Evolutionary conservation across 176 grass and related monocot genomes (phyloP), one percentile per base, ranked within the genome.

Genomic region (Oryza nivara): DNA sequence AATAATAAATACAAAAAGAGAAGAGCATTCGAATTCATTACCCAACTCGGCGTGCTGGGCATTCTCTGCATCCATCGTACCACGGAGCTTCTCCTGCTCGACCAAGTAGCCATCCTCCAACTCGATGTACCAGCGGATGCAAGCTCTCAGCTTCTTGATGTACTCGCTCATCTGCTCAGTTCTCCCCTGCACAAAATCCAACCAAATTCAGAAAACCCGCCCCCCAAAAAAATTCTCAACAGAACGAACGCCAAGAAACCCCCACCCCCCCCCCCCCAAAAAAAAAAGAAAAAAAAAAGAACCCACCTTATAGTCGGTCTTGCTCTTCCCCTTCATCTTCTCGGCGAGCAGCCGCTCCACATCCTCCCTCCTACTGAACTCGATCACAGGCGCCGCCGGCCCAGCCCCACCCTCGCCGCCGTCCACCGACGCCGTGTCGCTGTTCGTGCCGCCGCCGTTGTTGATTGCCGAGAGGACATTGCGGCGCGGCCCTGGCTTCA

Each of bases 241-340:
- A 47, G 35, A 5, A 40, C 20, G 71, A 61, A 45, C 38, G 28
- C 10, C 48, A 28, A 82, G 10, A 44, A 10, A 22, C 30, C 1
- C 7, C 17, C 9, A 28, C n/a, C n/a, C n/a, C n/a, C n/a, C n/a
- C n/a, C n/a, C n/a, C n/a, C n/a, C n/a, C n/a, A n/a, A n/a, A n/a
- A n/a, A n/a, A n/a, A n/a, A n/a, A n/a, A n/a, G n/a, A n/a, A n/a
- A n/a, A n/a, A n/a, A n/a, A n/a, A 35, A 35, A 63, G 66, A 14
- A 20, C 12, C 3, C 28, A 96, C 97, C 93, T 99, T 99, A 75
- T 73, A 94, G 68, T 99, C 97, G 81, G 60, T 96, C 69, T 96
- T 99, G 83, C 76, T 67, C 60, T 96, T 99, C 7, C 79, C 90
- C 81, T 89, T 99, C 88, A 96, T 89, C 75, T 99, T 96, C 93